Evolutionary conservation across 768 basidiomycete genomes (phyloP).

Genomic region (Serendipita sp.): DNA sequence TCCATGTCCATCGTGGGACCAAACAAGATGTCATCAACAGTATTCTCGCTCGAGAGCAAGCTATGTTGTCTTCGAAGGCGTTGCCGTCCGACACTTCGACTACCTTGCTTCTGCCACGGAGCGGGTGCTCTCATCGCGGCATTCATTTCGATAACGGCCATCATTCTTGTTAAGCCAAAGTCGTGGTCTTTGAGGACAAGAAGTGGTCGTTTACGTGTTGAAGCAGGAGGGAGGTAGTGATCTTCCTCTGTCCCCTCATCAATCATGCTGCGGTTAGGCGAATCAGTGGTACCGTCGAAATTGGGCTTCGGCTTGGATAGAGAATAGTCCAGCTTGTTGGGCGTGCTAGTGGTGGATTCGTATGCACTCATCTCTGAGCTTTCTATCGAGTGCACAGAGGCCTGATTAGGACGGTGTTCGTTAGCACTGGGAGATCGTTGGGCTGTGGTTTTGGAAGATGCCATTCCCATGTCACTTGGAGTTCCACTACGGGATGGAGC

Average conservation of each 20-base stretch:
- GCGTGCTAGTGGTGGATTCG: conserved; percentile 6
- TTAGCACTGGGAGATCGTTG: background rate
- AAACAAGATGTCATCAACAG: conserved; percentile 34
- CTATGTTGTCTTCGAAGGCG: background rate
- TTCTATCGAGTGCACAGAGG: background rate
- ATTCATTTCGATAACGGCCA: conserved; percentile 67
- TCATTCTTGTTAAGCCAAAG: conserved; percentile 73
- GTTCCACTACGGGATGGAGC: background rate
- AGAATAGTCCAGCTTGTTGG: conserved; percentile 5
- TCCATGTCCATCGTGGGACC: conserved; percentile 45
- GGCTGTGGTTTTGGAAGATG: conserved; percentile 11
- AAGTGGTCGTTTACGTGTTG: conserved; percentile 12
- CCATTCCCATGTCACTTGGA: background rate
- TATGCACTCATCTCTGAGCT: conserved; percentile 30
- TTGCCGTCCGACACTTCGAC: background rate
- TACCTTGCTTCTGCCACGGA: background rate
- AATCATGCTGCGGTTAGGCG: background rate
- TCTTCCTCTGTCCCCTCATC: conserved; percentile 4
- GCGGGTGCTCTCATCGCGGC: conserved; percentile 18
- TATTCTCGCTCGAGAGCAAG: conserved; percentile 2
- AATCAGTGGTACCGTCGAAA: conserved; percentile 7
- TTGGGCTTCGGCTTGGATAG: conserved; percentile 12
- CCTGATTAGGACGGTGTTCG: background rate
- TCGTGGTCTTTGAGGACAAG: conserved; percentile 35
- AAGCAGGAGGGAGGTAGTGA: background rate